phyloP scores from a whole-genome alignment of 192 early-diverging fungal genomes.

The Jimgerdemannia lactiflua region DNA sequence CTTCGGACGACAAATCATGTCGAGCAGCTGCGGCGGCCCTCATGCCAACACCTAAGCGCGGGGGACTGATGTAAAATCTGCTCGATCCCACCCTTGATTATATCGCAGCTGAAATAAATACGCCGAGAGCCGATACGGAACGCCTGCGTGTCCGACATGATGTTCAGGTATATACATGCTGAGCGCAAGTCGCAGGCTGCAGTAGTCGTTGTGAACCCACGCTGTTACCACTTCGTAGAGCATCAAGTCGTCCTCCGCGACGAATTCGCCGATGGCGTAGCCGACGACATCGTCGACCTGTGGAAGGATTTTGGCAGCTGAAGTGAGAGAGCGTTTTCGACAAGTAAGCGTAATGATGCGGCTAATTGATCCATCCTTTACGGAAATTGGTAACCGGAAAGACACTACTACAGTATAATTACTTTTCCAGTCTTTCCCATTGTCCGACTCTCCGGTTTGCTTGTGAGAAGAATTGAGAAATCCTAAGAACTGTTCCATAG shows the following conservation, averaged over 20 bases:
- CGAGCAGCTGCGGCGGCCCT: no score
- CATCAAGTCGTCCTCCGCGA: not conserved
- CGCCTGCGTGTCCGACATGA: not conserved
- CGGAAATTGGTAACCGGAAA: not conserved
- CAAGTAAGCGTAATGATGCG: not conserved
- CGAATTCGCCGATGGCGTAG: not conserved
- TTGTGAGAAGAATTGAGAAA: not conserved
- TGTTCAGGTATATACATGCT: not conserved
- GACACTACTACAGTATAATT: not conserved
- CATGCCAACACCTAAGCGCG: not conserved
- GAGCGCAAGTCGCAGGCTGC: not conserved
- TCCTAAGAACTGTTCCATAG: not conserved
- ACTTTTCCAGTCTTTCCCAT: not conserved
- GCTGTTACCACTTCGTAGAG: not conserved
- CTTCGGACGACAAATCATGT: no score
- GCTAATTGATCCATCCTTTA: not conserved
- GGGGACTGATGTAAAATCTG: not conserved
- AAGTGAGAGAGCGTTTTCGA: no score
- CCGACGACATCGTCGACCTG: not conserved
- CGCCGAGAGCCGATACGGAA: not conserved
- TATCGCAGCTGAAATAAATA: not conserved
- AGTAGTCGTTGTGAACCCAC: not conserved
- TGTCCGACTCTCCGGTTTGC: no score
- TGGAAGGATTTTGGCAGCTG: not conserved
- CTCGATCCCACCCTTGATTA: not conserved